Base-by-base conservation (phyloP, 164 flowering plant genomes). In the Cinnamomum micranthum region DNA sequence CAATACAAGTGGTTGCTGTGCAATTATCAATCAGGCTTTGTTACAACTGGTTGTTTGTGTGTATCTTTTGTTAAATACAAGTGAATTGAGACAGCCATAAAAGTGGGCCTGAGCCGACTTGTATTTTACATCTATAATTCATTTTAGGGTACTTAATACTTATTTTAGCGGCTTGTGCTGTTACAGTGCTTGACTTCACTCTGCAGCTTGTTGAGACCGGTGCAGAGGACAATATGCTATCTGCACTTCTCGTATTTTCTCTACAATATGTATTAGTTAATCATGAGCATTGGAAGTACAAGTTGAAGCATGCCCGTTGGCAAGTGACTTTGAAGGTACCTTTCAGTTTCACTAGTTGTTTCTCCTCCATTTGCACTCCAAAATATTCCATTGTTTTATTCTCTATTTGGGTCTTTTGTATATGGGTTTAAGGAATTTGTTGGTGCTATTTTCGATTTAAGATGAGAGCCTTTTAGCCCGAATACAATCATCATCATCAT, bases 231-330 rank as follows among this genome's bases (percentile, higher is more conserved):
- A 92, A 90, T 76, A 69, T 73, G 75, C 85, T 85, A 60, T 68
- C 84, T 47, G 87, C 92, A 51, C 86, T 93, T 62, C 77, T 90
- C 74, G 87, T 88, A 28, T 92, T 93, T 81, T 87, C 84, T 27
- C 83, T 95, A 70, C 98, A 93, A 77, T 93, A 89, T 86, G 86
- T 92, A 75, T 88, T 93, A 6, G 92, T 93, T 58, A 93, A 92
- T 79, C 97, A 95, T 76, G 99, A 90, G 77, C 84, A 82, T 75
- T 93, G 99, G 98, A 93, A 89, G 76, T 92, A 90, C 83, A 93
- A 87, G 79, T 80, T 80, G 81, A 92, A 87, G 84, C 82, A 87
- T 83, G 84, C 81, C 71, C 91, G 93, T 50, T 95, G 98, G 99
- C 84, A 81, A 82, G 89, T 95, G 79, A 75, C 77, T 55, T 47